Evolutionary conservation across 805 yeast species (phyloP).

Genomic region (Teunomyces funiuensis): DNA sequence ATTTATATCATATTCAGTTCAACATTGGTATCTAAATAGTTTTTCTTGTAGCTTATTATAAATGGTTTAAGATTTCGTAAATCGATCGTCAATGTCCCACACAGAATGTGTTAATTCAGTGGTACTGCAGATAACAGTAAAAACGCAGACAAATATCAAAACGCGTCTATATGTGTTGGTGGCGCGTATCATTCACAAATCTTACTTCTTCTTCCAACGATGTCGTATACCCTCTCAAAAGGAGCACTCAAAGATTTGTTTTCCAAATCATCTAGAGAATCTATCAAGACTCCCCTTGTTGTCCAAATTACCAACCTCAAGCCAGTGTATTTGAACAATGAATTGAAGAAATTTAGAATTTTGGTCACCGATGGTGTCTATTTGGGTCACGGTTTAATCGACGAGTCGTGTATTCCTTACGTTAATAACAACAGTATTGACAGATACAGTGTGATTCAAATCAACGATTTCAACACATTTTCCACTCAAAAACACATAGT

Average conservation of each 20-base stretch:
- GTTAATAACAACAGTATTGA: conserved; percentile 44
- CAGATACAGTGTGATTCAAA: conserved; percentile 41
- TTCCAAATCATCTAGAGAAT: conserved; percentile 14
- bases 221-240: conserved; percentile 12
- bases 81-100: too few species aligned
- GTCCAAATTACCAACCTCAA: conserved; percentile 37
- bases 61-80: not conserved
- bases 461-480: conserved; percentile 44
- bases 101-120: too few species aligned
- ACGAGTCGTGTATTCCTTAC: conserved; percentile 43
- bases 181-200: conserved; percentile 6
- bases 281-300: conserved; percentile 25
- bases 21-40: conserved; percentile 3
- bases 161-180: conserved; percentile 2
- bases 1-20: conserved; percentile 4
- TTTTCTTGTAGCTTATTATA: not conserved
- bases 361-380: conserved; percentile 41
- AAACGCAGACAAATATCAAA: not conserved
- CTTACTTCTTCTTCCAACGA: conserved; percentile 1
- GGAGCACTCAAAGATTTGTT: conserved; percentile 18
- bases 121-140: too few species aligned
- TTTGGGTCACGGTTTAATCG: conserved; percentile 37
- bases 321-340: conserved; percentile 35
- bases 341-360: conserved; percentile 25
- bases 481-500: conserved; percentile 50